Percentiles rank a stretch among this genome's conserved stretches.
Evolutionary conservation across 1,284 basidiomycete species (phyloP).

Genomic region (Papiliotrema fonsecae): DNA sequence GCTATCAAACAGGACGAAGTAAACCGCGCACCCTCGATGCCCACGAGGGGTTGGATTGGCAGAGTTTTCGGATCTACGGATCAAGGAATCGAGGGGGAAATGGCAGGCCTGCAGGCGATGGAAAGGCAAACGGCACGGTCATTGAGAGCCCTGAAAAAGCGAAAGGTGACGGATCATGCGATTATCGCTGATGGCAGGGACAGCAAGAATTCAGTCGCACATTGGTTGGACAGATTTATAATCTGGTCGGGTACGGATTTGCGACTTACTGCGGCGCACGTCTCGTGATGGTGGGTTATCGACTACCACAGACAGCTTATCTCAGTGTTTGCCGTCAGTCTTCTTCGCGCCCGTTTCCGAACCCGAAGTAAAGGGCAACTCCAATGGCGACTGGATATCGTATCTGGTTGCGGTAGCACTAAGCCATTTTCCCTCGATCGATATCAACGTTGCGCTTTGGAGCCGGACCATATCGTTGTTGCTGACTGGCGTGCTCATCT

Average conservation of each 20-base stretch:
- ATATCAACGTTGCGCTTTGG: slow-evolving; percentile 43
- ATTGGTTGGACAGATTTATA: slow-evolving; percentile 35
- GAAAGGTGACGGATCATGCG: slow-evolving; percentile 22
- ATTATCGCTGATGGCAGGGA: slow-evolving; percentile 14
- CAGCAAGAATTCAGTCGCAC: slow-evolving; percentile 44
- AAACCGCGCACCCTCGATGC: slow-evolving; percentile 8
- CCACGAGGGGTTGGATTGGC: slow-evolving; percentile 29
- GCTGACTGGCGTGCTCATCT: slow-evolving; percentile 43
- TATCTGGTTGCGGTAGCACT: slow-evolving; percentile 44
- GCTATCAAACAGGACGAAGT: slow-evolving; percentile 37
- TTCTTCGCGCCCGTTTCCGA: slow-evolving; percentile 27
- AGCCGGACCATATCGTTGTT: slow-evolving; percentile 44
- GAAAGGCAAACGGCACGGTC: slow-evolving; percentile 37
- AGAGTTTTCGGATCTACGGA: slow-evolving; percentile 28
- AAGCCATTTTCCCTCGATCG: slow-evolving; percentile 36
- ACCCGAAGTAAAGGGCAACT: slow-evolving; percentile 32
- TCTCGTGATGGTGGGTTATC: slow-evolving; percentile 37
- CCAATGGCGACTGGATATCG: slow-evolving; percentile 49
- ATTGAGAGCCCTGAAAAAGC: slow-evolving; percentile 36
- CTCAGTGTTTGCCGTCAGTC: slow-evolving; percentile 40
- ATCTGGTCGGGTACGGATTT: slow-evolving; percentile 42
- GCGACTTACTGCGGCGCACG: slow-evolving; percentile 46
- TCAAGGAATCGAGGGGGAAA: slow-evolving; percentile 20
- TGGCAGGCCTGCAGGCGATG: slow-evolving; percentile 41
- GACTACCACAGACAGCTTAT: not conserved